These are phyloP conservation scores for Flueggea neowawraea DNA, from an alignment of 441 rosid genomes.

Conservation along the genomic window DNA sequence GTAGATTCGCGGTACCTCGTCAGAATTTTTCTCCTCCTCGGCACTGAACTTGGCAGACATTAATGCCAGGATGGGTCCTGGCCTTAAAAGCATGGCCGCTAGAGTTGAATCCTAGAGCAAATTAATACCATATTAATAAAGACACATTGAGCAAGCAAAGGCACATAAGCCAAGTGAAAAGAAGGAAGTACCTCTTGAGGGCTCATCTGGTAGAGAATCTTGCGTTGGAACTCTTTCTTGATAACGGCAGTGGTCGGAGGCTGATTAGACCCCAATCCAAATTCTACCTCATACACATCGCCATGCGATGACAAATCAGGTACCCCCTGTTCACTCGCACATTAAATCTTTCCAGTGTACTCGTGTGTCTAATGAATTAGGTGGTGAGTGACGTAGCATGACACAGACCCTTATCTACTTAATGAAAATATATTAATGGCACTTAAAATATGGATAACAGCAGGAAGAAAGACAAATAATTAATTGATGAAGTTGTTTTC, in stretches of 20 bases:
- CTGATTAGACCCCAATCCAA: conserved; percentile 58
- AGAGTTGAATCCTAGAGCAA: conserved; percentile 27
- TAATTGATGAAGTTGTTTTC: too few species aligned
- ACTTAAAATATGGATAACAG: too few species aligned
- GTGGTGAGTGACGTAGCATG: neutral
- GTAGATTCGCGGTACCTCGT: conserved; percentile 45
- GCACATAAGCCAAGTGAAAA: too few species aligned
- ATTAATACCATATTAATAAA: too few species aligned
- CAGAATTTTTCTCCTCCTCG: conserved; percentile 15
- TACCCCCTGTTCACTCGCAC: conserved; percentile 43
- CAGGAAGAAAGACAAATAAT: too few species aligned
- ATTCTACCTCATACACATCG: conserved; percentile 64
- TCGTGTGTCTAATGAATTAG: neutral
- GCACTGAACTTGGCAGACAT: conserved; percentile 29
- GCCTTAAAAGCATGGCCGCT: conserved; percentile 54
- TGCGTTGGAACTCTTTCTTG: conserved; percentile 53
- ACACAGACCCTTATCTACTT: neutral
- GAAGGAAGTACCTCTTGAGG: conserved; percentile 49
- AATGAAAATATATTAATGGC: too few species aligned
- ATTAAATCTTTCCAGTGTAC: too few species aligned
- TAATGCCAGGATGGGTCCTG: conserved; percentile 61
- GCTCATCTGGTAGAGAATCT: conserved; percentile 58
- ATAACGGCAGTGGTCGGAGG: conserved; percentile 75
- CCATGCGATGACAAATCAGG: conserved; percentile 77
- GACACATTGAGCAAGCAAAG: too few species aligned